Evolutionary conservation across 371 early-diverging fungal species (phyloP).

Genomic region (Rhizopus arrhizus): DNA sequence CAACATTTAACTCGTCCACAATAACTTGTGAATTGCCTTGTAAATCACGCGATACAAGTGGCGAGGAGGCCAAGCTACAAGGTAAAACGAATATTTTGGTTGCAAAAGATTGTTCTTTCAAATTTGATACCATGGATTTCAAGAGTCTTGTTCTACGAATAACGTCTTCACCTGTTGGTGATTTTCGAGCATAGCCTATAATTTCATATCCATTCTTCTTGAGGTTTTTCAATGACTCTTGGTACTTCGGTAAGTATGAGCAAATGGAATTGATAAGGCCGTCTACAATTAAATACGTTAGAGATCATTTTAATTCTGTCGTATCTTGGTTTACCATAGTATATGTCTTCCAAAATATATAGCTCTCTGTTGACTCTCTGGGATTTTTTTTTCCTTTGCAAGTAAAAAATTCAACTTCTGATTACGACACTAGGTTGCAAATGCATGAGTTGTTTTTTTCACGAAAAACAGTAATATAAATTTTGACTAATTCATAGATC

Average conservation of each 20-base stretch:
- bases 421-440: too few relatives aligned
- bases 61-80: constrained; percentile 17
- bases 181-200: constrained; percentile 12
- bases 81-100: constrained; percentile 7
- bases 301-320: too few relatives aligned
- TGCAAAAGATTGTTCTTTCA: constrained; percentile 15
- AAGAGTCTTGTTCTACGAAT: constrained; percentile 7
- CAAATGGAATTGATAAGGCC: constrained; percentile 15
- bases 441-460: too few relatives aligned
- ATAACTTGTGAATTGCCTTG: constrained; percentile 7
- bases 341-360: constrained; percentile 12
- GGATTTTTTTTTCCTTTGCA: too few relatives aligned
- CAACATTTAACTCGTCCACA: constrained; percentile 6
- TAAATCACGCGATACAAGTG: constrained; percentile 17
- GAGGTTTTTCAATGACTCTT: constrained; percentile 10
- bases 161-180: constrained; percentile 16
- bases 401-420: too few relatives aligned
- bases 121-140: constrained; percentile 11
- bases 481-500: too few relatives aligned
- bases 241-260: constrained; percentile 16
- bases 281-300: constrained; percentile 18
- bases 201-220: constrained; percentile 9
- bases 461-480: too few relatives aligned
- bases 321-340: too few relatives aligned
- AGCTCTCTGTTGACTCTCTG: constrained; percentile 10